Evolutionary conservation across 139 green algal genomes (phyloP).

Genomic region (Pseudopediastrum boryanum): DNA sequence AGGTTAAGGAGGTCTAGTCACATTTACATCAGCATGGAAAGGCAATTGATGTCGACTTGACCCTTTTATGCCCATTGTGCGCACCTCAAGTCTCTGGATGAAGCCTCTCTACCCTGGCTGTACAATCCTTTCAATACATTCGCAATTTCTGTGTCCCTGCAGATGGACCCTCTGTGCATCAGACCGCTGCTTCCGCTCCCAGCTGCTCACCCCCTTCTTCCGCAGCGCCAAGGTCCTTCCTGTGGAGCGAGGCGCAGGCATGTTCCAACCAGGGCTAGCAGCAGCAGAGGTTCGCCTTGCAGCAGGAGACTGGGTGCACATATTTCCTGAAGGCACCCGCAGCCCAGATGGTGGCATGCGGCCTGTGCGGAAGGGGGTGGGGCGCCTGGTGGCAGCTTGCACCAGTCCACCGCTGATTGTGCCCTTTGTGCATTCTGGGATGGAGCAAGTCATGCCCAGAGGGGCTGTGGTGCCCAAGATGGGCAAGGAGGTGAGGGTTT

Average conservation of each 20-base stretch:
- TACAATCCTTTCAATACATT: too few species aligned
- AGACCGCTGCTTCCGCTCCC: conserved; percentile 89
- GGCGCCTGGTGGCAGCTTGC: conserved; percentile 68
- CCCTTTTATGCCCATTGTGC: too few species aligned
- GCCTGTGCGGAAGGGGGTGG: conserved; percentile 77
- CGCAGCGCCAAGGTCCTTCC: conserved; percentile 83
- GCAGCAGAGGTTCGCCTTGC: conserved; percentile 66
- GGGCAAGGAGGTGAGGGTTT: conserved; percentile 54
- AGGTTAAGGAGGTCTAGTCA: too few species aligned
- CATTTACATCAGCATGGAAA: too few species aligned
- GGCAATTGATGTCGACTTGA: too few species aligned
- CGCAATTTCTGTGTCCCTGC: too few species aligned
- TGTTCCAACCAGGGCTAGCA: conserved; percentile 80
- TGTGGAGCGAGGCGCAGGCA: conserved; percentile 81
- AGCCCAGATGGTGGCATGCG: conserved; percentile 66
- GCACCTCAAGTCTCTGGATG: too few species aligned
- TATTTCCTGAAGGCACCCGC: conserved; percentile 93
- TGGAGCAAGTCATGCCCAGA: conserved; percentile 79
- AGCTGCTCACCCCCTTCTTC: conserved; percentile 75
- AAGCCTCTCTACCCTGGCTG: too few species aligned
- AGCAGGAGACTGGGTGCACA: conserved; percentile 90
- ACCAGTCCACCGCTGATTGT: conserved; percentile 71
- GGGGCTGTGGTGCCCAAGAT: conserved; percentile 65
- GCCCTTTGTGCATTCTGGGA: conserved; percentile 88
- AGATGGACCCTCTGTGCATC: conserved; percentile 92